These are phyloP conservation scores for Saturnispora besseyi DNA, from an alignment of 805 yeast genomes.

Conservation along the genomic window DNA sequence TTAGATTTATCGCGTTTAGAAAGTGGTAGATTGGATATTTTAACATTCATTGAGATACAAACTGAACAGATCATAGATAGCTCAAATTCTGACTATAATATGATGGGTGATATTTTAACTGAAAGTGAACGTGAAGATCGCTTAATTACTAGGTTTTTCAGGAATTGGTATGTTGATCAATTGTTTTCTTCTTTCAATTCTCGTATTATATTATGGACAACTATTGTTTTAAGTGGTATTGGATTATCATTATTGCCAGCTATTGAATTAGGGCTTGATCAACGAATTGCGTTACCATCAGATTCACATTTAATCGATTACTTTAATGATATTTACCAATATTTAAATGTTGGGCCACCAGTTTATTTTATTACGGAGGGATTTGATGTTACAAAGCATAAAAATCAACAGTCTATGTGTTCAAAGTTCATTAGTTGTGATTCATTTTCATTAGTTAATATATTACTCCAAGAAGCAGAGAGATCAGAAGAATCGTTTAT, in stretches of 20 bases:
- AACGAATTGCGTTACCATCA: conserved; percentile 75
- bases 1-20: conserved; percentile 58
- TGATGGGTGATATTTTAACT: conserved; percentile 15
- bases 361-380: conserved; percentile 73
- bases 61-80: background rate
- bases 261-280: conserved; percentile 77
- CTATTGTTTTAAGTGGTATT: conserved; percentile 55
- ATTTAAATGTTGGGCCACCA: conserved; percentile 86
- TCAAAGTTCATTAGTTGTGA: conserved; percentile 84
- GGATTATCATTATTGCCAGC: conserved; percentile 63
- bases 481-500: conserved; percentile 57
- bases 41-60: conserved; percentile 43
- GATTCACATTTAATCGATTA: conserved; percentile 77
- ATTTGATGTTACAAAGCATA: conserved; percentile 50
- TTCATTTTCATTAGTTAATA: conserved; percentile 66
- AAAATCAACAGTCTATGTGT: conserved; percentile 66
- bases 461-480: conserved; percentile 76
- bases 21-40: conserved; percentile 47
- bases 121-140: conserved; percentile 15
- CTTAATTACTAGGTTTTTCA: conserved; percentile 34
- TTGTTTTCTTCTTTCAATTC: conserved; percentile 41
- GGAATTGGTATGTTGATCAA: conserved; percentile 48
- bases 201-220: conserved; percentile 42
- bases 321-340: conserved; percentile 64
- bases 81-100: conserved; percentile 11